Evolutionary conservation across 768 basidiomycete species (phyloP).

Genomic region (Mrakia hoshinonis): DNA sequence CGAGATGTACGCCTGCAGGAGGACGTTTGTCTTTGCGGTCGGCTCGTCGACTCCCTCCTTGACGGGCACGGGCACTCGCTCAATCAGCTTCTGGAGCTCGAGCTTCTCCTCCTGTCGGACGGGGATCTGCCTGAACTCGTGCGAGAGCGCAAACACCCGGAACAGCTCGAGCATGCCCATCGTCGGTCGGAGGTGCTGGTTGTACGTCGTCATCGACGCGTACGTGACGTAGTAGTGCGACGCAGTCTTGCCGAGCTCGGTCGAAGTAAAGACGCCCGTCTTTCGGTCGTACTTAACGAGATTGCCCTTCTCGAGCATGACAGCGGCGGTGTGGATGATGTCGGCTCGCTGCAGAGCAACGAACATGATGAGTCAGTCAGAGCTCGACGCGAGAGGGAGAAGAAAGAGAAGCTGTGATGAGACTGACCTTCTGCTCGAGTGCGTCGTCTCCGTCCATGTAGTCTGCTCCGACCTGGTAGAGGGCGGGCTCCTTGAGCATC

Average conservation of each 20-base stretch:
- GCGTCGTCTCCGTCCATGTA: conserved; percentile 77
- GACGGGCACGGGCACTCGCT: conserved; percentile 91
- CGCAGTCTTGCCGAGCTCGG: conserved; percentile 86
- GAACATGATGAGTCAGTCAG: background rate
- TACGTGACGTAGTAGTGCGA: conserved; percentile 94
- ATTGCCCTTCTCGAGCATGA: conserved; percentile 83
- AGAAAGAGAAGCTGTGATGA: background rate
- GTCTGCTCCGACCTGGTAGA: conserved; percentile 81
- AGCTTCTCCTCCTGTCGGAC: conserved; percentile 62
- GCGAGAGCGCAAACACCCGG: conserved; percentile 87
- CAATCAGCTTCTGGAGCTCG: conserved; percentile 78
- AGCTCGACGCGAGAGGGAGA: too few relatives aligned
- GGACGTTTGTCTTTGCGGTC: conserved; percentile 91
- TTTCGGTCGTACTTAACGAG: conserved; percentile 88
- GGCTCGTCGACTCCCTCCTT: conserved; percentile 96
- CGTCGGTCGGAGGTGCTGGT: conserved; percentile 77
- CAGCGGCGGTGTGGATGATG: conserved; percentile 86
- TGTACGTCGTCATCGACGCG: conserved; percentile 92
- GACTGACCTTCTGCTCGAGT: conserved; percentile 69
- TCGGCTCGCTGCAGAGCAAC: conserved; percentile 46
- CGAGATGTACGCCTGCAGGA: conserved; percentile 89
- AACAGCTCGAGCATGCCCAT: conserved; percentile 87
- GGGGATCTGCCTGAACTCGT: conserved; percentile 88
- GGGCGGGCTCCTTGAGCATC: conserved; percentile 77
- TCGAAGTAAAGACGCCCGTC: conserved; percentile 82